Conservation (phyloP, 1,139 yeast genomes). For the Magnusiomyces clavatus region DNA sequence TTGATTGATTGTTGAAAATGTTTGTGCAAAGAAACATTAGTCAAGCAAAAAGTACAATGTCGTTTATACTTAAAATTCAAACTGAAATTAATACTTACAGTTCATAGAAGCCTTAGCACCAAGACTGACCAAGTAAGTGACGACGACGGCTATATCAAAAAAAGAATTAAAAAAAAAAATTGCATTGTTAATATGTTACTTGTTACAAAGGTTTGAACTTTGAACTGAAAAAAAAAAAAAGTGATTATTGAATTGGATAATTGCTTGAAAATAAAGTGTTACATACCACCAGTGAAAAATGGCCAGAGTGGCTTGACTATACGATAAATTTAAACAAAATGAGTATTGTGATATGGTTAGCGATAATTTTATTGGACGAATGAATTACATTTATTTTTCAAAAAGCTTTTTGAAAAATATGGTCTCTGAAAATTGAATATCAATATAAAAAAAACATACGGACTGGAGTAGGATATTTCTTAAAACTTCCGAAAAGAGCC, state of each 20-base stretch:
- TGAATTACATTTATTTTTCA: background rate
- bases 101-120: slow-evolving; percentile 48
- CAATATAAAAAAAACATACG: slow-evolving; percentile 17
- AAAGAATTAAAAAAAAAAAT: slow-evolving; percentile 2
- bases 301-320: slow-evolving; percentile 59
- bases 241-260: slow-evolving; percentile 4
- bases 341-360: slow-evolving; percentile 1
- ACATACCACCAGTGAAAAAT: slow-evolving; percentile 52
- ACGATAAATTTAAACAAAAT: background rate
- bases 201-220: too few species aligned
- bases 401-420: too few species aligned
- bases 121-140: slow-evolving; percentile 50
- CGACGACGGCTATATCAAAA: slow-evolving; percentile 31
- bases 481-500: slow-evolving; percentile 19
- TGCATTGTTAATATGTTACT: too few species aligned
- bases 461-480: slow-evolving; percentile 44
- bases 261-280: background rate
- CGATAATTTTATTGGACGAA: background rate
- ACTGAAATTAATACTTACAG: slow-evolving; percentile 28
- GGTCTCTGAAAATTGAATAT: background rate
- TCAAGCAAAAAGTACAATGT: too few species aligned
- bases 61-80: too few species aligned
- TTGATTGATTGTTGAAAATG: background rate
- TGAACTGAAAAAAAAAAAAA: slow-evolving; percentile 1
- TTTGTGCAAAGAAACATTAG: background rate